These are phyloP conservation scores for Aulographum hederae DNA, from an alignment of 2,329 filamentous ascomycete genomes.

Conservation along the genomic window DNA sequence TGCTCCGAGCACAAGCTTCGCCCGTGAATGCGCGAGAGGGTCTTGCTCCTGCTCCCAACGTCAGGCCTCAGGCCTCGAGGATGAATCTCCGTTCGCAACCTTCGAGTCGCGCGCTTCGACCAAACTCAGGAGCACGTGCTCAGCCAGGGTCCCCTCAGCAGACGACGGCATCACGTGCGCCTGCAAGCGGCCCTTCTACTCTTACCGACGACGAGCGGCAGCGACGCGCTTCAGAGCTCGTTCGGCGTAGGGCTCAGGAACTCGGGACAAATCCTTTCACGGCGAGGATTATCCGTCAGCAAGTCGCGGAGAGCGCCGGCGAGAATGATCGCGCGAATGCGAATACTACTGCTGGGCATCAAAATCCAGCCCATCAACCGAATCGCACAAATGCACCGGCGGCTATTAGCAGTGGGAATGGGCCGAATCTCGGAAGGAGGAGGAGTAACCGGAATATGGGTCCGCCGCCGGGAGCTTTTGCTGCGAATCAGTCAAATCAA, in stretches of 20 bases:
- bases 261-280: constrained; percentile 3
- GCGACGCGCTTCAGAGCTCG: constrained; percentile 3
- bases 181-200: constrained; percentile 1
- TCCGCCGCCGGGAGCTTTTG: too few species aligned
- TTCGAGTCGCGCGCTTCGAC: constrained; percentile 16
- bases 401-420: too few species aligned
- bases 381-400: too few species aligned
- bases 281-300: too few species aligned
- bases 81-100: constrained; percentile 17
- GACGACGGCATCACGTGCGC: constrained; percentile 1
- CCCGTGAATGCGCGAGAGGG: constrained; percentile 4
- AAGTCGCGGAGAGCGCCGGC: not conserved
- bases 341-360: too few species aligned
- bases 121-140: constrained; percentile 17
- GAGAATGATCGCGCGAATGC: too few species aligned
- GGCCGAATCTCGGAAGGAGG: too few species aligned
- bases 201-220: constrained; percentile 4
- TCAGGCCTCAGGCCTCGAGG: constrained; percentile 17
- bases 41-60: constrained; percentile 9
- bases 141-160: not conserved
- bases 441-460: too few species aligned
- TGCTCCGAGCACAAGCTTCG: constrained; percentile 7
- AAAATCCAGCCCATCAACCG: too few species aligned
- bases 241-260: constrained; percentile 3
- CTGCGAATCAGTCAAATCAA: too few species aligned